Conservation (phyloP, 1,139 yeast species). For the Suhomyces anneliseae region DNA sequence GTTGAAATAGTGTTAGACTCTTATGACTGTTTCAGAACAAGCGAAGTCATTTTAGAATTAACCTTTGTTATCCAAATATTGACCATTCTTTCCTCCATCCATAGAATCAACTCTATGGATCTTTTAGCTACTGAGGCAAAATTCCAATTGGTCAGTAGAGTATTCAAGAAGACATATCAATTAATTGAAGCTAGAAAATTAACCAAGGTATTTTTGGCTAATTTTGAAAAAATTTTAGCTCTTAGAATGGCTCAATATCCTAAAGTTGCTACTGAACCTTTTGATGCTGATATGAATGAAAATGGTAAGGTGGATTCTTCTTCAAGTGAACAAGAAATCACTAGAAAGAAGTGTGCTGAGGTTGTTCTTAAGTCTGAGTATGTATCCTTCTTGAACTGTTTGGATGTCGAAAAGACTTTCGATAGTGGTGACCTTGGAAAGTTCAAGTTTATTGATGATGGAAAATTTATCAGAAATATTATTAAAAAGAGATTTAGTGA, state of each 20-base stretch:
- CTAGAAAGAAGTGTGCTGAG: slow-evolving; percentile 45
- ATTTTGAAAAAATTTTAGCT: slow-evolving; percentile 33
- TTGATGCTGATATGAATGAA: slow-evolving; percentile 10
- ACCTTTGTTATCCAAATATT: slow-evolving; percentile 53
- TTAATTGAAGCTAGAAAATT: slow-evolving; percentile 41
- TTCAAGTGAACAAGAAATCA: background rate
- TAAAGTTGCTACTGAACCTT: slow-evolving; percentile 25
- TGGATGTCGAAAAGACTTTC: slow-evolving; percentile 32
- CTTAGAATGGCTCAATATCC: slow-evolving; percentile 46
- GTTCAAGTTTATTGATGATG: slow-evolving; percentile 53
- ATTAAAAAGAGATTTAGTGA: slow-evolving; percentile 48
- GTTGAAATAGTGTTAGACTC: slow-evolving; percentile 50
- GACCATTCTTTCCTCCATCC: slow-evolving; percentile 41
- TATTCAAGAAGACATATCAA: slow-evolving; percentile 49
- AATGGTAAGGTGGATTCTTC: background rate
- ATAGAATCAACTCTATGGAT: slow-evolving; percentile 32
- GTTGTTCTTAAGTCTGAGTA: slow-evolving; percentile 57
- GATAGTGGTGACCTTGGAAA: slow-evolving; percentile 19
- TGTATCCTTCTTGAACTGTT: slow-evolving; percentile 45
- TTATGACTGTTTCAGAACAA: slow-evolving; percentile 59
- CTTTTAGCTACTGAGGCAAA: slow-evolving; percentile 27
- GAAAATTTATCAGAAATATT: slow-evolving; percentile 55
- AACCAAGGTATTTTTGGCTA: slow-evolving; percentile 34
- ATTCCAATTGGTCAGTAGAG: slow-evolving; percentile 41
- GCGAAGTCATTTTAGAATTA: slow-evolving; percentile 59